Percentiles rank a stretch among this genome's conserved stretches.
These are phyloP conservation scores for Neurospora sp. DNA, from an alignment of 495 filamentous ascomycete species.

Conservation along the genomic window DNA sequence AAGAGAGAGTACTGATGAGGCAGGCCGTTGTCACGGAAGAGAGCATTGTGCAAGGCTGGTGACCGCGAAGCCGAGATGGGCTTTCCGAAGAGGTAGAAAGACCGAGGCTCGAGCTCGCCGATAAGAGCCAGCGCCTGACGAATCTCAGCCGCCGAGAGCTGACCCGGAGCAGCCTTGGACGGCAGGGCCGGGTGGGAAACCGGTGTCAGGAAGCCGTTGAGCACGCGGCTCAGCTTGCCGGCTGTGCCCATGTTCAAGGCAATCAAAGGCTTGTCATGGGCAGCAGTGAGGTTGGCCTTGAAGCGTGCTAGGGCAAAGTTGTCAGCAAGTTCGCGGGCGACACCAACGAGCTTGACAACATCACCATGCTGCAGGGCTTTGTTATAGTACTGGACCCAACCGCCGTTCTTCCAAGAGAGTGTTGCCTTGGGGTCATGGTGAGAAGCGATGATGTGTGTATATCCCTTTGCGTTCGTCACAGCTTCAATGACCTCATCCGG, in stretches of 20 bases:
- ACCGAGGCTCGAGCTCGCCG: conserved; percentile 65
- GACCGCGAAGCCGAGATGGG: conserved; percentile 74
- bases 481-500: conserved; percentile 59
- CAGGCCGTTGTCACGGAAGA: conserved; percentile 70
- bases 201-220: conserved; percentile 90
- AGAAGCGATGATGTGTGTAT: conserved; percentile 77
- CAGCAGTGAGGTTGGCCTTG: conserved; percentile 59
- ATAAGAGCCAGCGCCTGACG: conserved; percentile 64
- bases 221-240: conserved; percentile 81
- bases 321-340: conserved; percentile 66
- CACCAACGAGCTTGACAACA: conserved; percentile 87
- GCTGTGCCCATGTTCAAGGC: conserved; percentile 90
- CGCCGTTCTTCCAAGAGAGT: conserved; percentile 79
- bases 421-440: conserved; percentile 79
- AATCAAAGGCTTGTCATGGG: conserved; percentile 73
- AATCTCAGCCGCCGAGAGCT: conserved; percentile 87
- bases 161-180: conserved; percentile 88
- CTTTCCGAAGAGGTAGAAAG: conserved; percentile 80
- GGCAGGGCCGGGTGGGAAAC: conserved; percentile 85
- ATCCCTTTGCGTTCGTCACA: conserved; percentile 58
- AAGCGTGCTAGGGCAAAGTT: conserved; percentile 81
- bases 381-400: conserved; percentile 83
- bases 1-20: conserved; percentile 78
- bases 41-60: conserved; percentile 78
- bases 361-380: conserved; percentile 78